These are phyloP conservation scores for Ophiostoma populinum DNA, from an alignment of 2,329 filamentous ascomycete genomes.

Conservation along the genomic window DNA sequence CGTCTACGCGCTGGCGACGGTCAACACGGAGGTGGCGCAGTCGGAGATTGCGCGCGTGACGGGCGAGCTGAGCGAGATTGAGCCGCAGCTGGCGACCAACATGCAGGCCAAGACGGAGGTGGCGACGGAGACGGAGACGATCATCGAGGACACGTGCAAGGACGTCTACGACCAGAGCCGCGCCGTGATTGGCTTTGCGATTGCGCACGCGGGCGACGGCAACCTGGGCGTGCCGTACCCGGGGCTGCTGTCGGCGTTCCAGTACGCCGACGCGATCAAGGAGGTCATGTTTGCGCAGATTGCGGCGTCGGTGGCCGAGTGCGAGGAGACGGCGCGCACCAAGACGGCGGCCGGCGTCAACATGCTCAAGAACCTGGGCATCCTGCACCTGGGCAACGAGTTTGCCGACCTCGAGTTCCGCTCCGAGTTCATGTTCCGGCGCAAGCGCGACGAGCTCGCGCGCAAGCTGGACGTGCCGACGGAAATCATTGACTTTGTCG, in stretches of 20 bases:
- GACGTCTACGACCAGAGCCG: conserved; percentile 77
- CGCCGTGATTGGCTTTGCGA: conserved; percentile 55
- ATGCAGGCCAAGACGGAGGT: conserved; percentile 66
- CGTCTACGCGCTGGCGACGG: conserved; percentile 61
- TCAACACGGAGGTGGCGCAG: conserved; percentile 77
- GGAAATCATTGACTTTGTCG: conserved; percentile 86
- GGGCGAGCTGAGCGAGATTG: conserved; percentile 62
- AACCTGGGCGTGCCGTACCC: conserved; percentile 75
- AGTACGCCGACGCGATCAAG: conserved; percentile 87
- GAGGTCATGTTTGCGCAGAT: conserved; percentile 83
- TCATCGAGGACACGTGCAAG: conserved; percentile 70
- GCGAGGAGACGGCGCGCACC: conserved; percentile 70
- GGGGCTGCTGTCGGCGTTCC: conserved; percentile 67
- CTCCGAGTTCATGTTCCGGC: conserved; percentile 84
- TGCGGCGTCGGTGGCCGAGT: conserved; percentile 55
- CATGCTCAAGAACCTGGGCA: conserved; percentile 71
- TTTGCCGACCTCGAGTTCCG: conserved; percentile 77
- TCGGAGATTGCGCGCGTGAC: conserved; percentile 71
- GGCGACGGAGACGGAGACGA: conserved; percentile 61
- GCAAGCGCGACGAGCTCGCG: conserved; percentile 63
- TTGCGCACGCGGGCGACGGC: conserved; percentile 56
- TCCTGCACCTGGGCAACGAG: conserved; percentile 75
- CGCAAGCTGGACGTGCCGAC: conserved; percentile 76
- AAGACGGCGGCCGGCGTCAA: conserved; percentile 69
- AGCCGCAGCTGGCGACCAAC: conserved; percentile 71